Evolutionary conservation across 2,329 filamentous ascomycete species (phyloP).

Genomic region (Botrytis squamosa): DNA sequence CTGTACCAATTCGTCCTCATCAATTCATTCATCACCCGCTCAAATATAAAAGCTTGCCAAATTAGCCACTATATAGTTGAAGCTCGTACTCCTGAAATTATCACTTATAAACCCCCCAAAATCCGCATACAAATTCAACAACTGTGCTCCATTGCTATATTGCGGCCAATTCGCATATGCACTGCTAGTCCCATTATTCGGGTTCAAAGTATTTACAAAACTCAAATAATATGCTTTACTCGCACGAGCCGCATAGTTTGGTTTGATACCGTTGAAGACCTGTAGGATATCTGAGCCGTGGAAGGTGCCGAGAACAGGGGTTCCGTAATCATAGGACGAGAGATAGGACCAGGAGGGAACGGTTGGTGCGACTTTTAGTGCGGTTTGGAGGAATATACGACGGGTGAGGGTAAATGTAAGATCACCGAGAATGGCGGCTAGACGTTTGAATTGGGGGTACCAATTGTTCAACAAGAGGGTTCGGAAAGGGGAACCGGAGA

Average conservation of each 20-base stretch:
- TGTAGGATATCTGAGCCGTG: conserved; percentile 69
- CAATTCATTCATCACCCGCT: not conserved
- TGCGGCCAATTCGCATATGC: conserved; percentile 51
- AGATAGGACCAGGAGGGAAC: conserved; percentile 75
- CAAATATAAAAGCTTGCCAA: conserved; percentile 31
- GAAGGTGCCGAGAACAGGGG: conserved; percentile 72
- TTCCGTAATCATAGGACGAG: conserved; percentile 67
- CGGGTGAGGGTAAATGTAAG: conserved; percentile 71
- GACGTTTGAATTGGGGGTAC: conserved; percentile 75
- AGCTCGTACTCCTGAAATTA: conserved; percentile 48
- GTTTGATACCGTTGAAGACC: conserved; percentile 52
- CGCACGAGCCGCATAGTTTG: conserved; percentile 50
- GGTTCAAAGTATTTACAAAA: conserved; percentile 69
- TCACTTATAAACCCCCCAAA: conserved; percentile 45
- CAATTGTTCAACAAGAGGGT: conserved; percentile 67
- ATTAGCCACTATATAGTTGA: conserved; percentile 43
- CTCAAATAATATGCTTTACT: conserved; percentile 70
- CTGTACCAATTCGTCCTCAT: not conserved
- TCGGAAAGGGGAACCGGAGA: conserved; percentile 67
- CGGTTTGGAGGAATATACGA: conserved; percentile 57
- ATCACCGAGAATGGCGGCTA: conserved; percentile 74
- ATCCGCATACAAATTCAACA: conserved; percentile 50
- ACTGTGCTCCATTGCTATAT: conserved; percentile 45
- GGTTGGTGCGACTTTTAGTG: conserved; percentile 49
- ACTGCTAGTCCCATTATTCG: conserved; percentile 55